Base-by-base conservation (phyloP, 129 eudicot species). In the Scalesia atractyloides region DNA sequence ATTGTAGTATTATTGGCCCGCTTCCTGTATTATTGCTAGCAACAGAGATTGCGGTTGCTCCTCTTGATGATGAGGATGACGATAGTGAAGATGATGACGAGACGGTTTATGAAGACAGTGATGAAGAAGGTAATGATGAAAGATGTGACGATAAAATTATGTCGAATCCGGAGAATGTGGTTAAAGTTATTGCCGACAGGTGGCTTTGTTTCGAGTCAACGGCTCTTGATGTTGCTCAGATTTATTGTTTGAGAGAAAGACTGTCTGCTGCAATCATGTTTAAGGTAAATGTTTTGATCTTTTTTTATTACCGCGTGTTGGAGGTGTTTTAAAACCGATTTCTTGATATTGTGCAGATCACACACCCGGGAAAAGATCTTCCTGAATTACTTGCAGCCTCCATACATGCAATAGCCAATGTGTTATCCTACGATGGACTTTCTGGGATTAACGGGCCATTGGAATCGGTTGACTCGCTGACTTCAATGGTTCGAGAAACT, bases 171-270 rank as follows among this genome's bases (percentile, higher is more conserved):
- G 89, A 82, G 44, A 95, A 95, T 79, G 14, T 51, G 36, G 97
- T 95, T 36, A 86, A 76, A 69, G 82, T 95, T 65, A 76, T 95
- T 5, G 91, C 88, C 64, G 99, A 95, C 80, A 83, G 95, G 53
- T 91, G 99, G 97, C 94, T 95, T 48, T 80, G 83, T 53, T 95
- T 88, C 12, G 78, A 88, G 84, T 79, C 95, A 22, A 84, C 85
- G 0, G 99, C 99, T 51, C 84, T 95, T 24, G 96, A 95, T 70
- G 86, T 79, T 82, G 99, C 99, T 72, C 96, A 95, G 58, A 82
- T 90, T 39, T 95, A 95, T 83, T 95, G 99, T 80, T 79, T 95
- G 74, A 86, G 99, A 76, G 97, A 95, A 76, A 81, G 99, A 65
- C 63, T 95, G 65, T 83, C 95, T 50, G 94, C 94, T 6, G 97